Evolutionary conservation across 2,329 filamentous ascomycete genomes (phyloP).

Genomic region (Neopestalotiopsis clavispora): DNA sequence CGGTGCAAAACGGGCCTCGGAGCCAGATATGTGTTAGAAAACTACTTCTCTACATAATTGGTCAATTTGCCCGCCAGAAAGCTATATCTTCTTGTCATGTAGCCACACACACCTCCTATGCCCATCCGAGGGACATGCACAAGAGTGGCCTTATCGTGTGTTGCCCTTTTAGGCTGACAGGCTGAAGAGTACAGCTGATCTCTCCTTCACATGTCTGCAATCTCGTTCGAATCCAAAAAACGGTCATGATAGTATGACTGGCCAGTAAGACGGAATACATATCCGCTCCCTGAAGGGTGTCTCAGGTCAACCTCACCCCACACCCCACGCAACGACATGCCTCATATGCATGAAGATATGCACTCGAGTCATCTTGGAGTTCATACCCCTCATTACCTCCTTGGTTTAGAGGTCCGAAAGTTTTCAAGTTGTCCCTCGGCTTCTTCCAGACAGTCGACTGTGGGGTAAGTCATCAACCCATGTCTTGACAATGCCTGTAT

Average conservation of each 20-base stretch:
- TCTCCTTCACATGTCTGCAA: background rate
- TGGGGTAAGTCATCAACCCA: background rate
- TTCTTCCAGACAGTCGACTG: background rate
- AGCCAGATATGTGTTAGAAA: background rate
- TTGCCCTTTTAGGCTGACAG: background rate
- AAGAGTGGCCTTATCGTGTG: background rate
- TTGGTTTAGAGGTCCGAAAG: background rate
- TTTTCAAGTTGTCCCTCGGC: background rate
- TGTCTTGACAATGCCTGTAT: background rate
- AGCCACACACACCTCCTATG: background rate
- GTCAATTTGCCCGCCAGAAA: background rate
- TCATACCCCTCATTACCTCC: conserved; percentile 2
- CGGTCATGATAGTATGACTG: background rate
- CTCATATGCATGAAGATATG: background rate
- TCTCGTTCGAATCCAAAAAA: background rate
- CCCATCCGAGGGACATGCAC: background rate
- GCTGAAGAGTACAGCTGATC: background rate
- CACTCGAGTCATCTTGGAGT: background rate
- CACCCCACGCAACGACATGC: background rate
- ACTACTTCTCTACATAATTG: background rate
- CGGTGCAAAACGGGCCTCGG: background rate
- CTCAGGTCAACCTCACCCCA: background rate
- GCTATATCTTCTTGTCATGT: background rate
- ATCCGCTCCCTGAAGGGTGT: no score
- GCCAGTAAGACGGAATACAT: no score